Conservation (phyloP, 176 grass and related monocot genomes). For the Ensete ventricosum region DNA sequence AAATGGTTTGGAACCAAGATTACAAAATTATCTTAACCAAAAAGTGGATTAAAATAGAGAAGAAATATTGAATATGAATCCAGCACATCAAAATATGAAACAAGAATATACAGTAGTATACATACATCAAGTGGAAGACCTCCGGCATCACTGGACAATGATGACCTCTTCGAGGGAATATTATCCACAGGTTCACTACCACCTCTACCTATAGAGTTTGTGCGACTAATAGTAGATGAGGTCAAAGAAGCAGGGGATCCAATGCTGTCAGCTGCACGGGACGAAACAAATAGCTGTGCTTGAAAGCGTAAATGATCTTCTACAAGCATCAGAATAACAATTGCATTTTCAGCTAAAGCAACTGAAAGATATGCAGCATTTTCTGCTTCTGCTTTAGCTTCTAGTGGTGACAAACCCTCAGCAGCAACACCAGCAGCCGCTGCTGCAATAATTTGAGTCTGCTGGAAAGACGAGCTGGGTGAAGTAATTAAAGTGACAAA, state of each 20-base stretch:
- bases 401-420: constrained; percentile 80
- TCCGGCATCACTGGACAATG: constrained; percentile 69
- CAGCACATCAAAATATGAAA: constrained; percentile 1
- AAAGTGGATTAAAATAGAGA: not conserved
- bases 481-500: constrained; percentile 10
- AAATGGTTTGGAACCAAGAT: not conserved
- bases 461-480: constrained; percentile 21
- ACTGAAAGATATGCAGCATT: constrained; percentile 92
- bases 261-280: constrained; percentile 32
- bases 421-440: constrained; percentile 97
- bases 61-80: not conserved
- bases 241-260: constrained; percentile 34
- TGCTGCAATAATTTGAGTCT: constrained; percentile 98
- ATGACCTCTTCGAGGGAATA: constrained; percentile 38
- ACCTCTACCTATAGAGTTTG: constrained; percentile 58
- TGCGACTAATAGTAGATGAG: constrained; percentile 47
- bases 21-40: not conserved
- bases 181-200: constrained; percentile 42
- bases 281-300: constrained; percentile 60
- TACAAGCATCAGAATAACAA: constrained; percentile 95
- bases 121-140: constrained; percentile 93
- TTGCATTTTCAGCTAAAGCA: constrained; percentile 90
- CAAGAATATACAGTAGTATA: constrained; percentile 22
- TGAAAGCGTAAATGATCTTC: constrained; percentile 97
- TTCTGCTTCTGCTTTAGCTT: constrained; percentile 91